phyloP scores from a whole-genome alignment of 2,329 filamentous ascomycete species.

The Elsinoe ampelina region DNA sequence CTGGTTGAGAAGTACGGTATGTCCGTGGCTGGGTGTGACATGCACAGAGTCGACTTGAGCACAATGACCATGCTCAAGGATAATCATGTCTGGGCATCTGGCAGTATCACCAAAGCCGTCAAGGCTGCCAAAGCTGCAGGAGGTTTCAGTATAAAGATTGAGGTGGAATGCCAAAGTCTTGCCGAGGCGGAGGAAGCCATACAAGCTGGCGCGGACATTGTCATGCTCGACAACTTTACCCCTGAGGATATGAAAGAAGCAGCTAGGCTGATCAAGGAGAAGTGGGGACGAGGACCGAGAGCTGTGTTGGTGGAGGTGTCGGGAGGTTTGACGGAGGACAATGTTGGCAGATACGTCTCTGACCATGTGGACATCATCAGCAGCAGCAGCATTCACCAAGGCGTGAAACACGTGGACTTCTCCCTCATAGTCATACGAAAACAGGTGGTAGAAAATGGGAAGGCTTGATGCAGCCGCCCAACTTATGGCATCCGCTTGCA shows the following conservation, averaged over 20 bases:
- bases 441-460: conserved; percentile 14
- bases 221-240: conserved; percentile 96
- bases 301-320: conserved; percentile 84
- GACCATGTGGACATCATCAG: conserved; percentile 89
- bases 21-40: conserved; percentile 84
- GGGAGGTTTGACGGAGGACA: conserved; percentile 76
- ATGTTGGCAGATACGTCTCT: conserved; percentile 70
- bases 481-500: too few relatives aligned
- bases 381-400: conserved; percentile 94
- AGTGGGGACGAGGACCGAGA: conserved; percentile 57
- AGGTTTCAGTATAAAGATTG: conserved; percentile 87
- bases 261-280: conserved; percentile 64
- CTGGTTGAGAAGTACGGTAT: conserved; percentile 98
- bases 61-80: conserved; percentile 99
- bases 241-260: conserved; percentile 67
- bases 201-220: conserved; percentile 78
- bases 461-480: background rate
- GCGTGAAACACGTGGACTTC: conserved; percentile 87
- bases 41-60: conserved; percentile 76
- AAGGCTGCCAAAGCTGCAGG: conserved; percentile 71
- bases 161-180: conserved; percentile 88
- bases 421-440: conserved; percentile 72
- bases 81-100: conserved; percentile 91
- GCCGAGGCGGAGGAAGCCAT: conserved; percentile 87
- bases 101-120: conserved; percentile 79